Evolutionary conservation across 106 monocot species (phyloP).

Genomic region (Amphibolis antarctica): DNA sequence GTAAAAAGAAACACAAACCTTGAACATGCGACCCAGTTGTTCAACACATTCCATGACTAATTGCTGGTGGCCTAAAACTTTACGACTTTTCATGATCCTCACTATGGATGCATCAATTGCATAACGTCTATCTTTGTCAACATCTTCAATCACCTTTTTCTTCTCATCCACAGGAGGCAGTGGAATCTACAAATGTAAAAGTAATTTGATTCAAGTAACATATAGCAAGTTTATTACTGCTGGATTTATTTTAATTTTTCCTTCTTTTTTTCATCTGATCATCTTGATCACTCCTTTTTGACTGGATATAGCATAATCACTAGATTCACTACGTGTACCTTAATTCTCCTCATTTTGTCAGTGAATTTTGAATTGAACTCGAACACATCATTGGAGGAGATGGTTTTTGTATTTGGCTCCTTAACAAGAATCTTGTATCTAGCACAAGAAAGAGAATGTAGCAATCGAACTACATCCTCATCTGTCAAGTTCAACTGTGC

Average conservation of each 20-base stretch:
- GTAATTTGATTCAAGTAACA: neutral
- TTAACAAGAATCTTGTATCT: slow-evolving; percentile 84
- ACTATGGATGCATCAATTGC: slow-evolving; percentile 88
- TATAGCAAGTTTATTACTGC: too few relatives aligned
- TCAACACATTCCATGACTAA: slow-evolving; percentile 74
- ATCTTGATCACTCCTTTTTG: too few relatives aligned
- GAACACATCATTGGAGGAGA: slow-evolving; percentile 59
- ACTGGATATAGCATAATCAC: too few relatives aligned
- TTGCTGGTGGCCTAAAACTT: slow-evolving; percentile 66
- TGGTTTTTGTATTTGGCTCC: slow-evolving; percentile 62
- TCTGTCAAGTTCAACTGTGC: slow-evolving; percentile 54
- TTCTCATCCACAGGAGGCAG: slow-evolving; percentile 72
- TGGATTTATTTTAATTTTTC: too few relatives aligned
- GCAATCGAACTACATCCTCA: slow-evolving; percentile 67
- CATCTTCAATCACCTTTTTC: slow-evolving; percentile 72
- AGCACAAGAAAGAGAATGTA: slow-evolving; percentile 88
- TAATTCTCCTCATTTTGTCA: slow-evolving; percentile 76
- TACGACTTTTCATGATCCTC: slow-evolving; percentile 84
- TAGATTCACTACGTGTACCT: slow-evolving; percentile 27
- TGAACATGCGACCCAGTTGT: slow-evolving; percentile 68
- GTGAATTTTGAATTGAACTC: slow-evolving; percentile 91
- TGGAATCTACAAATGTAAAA: slow-evolving; percentile 31
- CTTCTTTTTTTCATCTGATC: too few relatives aligned
- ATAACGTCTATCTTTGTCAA: slow-evolving; percentile 72
- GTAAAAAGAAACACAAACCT: slow-evolving; percentile 18